Evolutionary conservation across 176 grass and related monocot genomes (phyloP).

Genomic region (Metroxylon sagu): DNA sequence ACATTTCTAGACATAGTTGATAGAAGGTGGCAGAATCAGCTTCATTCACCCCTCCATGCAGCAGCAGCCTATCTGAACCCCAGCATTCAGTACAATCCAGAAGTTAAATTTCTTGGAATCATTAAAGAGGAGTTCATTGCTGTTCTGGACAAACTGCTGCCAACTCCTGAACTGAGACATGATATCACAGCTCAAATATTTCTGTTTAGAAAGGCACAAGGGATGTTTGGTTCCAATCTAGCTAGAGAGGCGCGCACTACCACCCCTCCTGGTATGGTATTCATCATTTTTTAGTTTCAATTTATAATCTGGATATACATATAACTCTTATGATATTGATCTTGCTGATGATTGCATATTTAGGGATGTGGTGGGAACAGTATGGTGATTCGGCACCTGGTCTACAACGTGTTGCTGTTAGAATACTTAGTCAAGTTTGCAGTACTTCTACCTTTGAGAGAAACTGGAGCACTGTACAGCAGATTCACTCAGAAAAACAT

Average conservation of each 20-base stretch:
- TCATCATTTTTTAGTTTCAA: not conserved
- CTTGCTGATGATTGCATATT: not conserved
- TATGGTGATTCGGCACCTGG: conserved; percentile 77
- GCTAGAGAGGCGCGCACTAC: conserved; percentile 82
- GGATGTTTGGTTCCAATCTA: conserved; percentile 83
- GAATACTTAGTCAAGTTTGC: conserved; percentile 92
- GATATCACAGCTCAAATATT: conserved; percentile 72
- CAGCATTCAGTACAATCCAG: conserved; percentile 81
- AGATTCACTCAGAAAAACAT: conserved; percentile 70
- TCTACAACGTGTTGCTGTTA: conserved; percentile 61
- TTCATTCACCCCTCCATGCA: conserved; percentile 90
- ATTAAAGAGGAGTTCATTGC: conserved; percentile 74
- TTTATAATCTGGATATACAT: too few species aligned
- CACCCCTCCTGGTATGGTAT: conserved; percentile 53
- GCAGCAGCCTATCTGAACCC: conserved; percentile 81
- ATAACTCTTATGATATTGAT: too few species aligned
- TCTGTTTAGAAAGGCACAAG: conserved; percentile 77
- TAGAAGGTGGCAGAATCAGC: conserved; percentile 61
- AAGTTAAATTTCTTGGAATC: conserved; percentile 55
- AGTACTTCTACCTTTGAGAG: conserved; percentile 64
- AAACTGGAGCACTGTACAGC: conserved; percentile 66
- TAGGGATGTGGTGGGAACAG: conserved; percentile 98
- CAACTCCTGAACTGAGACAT: conserved; percentile 61
- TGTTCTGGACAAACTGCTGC: conserved; percentile 75
- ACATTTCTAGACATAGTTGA: conserved; percentile 86